Conservation (phyloP, 2,329 filamentous ascomycete species). For the Calonectria crousiana region DNA sequence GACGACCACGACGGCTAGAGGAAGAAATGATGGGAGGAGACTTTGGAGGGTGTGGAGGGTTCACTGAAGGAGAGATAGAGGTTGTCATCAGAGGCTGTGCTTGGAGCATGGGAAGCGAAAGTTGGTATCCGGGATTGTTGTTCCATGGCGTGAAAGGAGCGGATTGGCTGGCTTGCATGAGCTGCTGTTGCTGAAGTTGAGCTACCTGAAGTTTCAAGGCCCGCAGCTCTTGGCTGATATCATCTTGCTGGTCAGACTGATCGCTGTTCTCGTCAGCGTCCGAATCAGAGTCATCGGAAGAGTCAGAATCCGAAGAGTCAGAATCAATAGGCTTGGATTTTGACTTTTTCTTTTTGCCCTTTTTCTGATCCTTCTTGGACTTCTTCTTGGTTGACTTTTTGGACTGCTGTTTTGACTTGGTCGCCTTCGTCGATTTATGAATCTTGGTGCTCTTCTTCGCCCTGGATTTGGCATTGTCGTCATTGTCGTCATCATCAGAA, state of each 20-base stretch:
- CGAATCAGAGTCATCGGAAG: slow-evolving; percentile 31
- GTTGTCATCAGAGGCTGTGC: not conserved
- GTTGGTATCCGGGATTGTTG: slow-evolving; percentile 6
- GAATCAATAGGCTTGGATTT: slow-evolving; percentile 16
- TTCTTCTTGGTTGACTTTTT: slow-evolving; percentile 26
- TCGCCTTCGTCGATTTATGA: slow-evolving; percentile 15
- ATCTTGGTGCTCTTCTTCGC: slow-evolving; percentile 30
- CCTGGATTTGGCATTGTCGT: slow-evolving; percentile 14
- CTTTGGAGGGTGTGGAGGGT: not conserved
- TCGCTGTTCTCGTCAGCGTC: slow-evolving; percentile 30
- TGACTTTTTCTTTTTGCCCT: slow-evolving; percentile 25
- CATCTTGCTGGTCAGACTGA: slow-evolving; percentile 20
- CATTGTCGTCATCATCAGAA: slow-evolving; percentile 29
- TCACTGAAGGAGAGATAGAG: not conserved
- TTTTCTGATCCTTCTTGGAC: slow-evolving; percentile 18
- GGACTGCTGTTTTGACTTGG: slow-evolving; percentile 25
- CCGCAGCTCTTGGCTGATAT: slow-evolving; percentile 46
- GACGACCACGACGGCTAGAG: not conserved
- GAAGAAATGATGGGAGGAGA: not conserved
- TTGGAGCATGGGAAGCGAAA: not conserved
- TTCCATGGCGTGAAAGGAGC: not conserved
- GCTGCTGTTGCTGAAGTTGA: slow-evolving; percentile 40
- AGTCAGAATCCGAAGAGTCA: slow-evolving; percentile 39
- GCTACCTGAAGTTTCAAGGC: slow-evolving; percentile 45
- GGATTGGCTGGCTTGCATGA: slow-evolving; percentile 5